Percentiles rank a stretch among this genome's conserved stretches.
These are phyloP conservation scores for Diaporthe longicolla DNA, from an alignment of 2,329 filamentous ascomycete genomes.

Conservation along the genomic window DNA sequence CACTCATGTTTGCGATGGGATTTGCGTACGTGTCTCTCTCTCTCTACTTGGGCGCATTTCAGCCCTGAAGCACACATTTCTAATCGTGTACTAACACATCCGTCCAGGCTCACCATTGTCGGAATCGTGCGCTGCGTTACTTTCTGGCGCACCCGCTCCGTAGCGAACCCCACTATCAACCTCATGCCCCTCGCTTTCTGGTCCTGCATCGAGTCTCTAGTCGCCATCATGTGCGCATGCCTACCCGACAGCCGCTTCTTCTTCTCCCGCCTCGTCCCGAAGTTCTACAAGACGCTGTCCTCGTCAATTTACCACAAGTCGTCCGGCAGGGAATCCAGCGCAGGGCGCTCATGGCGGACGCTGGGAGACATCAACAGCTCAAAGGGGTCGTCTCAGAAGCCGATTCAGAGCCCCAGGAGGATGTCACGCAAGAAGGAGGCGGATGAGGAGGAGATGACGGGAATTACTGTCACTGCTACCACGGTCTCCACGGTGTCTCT, in stretches of 20 bases:
- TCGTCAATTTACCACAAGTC: slow-evolving; percentile 24
- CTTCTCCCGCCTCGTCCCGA: slow-evolving; percentile 25
- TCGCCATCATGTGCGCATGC: slow-evolving; percentile 32
- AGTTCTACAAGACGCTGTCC: slow-evolving; percentile 11
- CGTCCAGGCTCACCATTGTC: slow-evolving; percentile 21
- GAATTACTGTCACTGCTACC: background rate
- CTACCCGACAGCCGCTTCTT: slow-evolving; percentile 35
- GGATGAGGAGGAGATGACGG: background rate
- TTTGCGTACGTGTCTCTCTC: background rate
- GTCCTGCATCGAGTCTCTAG: slow-evolving; percentile 15
- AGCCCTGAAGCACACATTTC: too few relatives aligned
- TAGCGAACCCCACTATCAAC: slow-evolving; percentile 24
- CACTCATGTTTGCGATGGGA: slow-evolving; percentile 32
- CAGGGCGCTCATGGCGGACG: background rate
- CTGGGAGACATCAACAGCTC: slow-evolving; percentile 4
- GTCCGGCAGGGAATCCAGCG: background rate
- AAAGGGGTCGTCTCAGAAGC: slow-evolving; percentile 12
- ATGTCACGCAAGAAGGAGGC: background rate
- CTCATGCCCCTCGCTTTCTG: slow-evolving; percentile 28
- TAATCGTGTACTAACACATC: background rate
- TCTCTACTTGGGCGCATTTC: background rate
- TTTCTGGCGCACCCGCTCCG: slow-evolving; percentile 25
- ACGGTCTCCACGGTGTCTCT: slow-evolving; percentile 7
- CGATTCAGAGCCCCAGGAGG: background rate
- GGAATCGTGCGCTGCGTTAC: slow-evolving; percentile 26